phyloP scores from a whole-genome alignment of 1,284 basidiomycete species.

The Mycena sp. region DNA sequence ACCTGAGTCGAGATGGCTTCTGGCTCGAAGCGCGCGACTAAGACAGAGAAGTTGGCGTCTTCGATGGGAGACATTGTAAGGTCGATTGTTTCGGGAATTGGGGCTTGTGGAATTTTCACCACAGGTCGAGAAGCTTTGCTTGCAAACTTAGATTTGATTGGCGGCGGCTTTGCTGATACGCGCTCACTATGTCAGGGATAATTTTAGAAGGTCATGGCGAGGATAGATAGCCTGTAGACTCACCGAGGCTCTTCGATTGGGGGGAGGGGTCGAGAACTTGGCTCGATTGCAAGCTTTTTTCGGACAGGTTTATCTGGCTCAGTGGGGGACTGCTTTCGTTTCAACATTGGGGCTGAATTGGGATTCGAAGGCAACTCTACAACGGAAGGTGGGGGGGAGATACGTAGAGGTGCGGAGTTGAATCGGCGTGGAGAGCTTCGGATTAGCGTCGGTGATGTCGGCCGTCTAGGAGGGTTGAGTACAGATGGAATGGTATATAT shows the following conservation, averaged over 20 bases:
- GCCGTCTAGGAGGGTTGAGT: slow-evolving; percentile 1
- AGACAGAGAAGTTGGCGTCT: slow-evolving; percentile 36
- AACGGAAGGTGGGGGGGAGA: not conserved
- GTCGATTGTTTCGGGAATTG: slow-evolving; percentile 20
- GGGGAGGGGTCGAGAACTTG: too few relatives aligned
- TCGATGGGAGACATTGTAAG: slow-evolving; percentile 40
- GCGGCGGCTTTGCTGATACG: too few relatives aligned
- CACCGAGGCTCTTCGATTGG: slow-evolving; percentile 15
- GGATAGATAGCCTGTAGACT: not conserved
- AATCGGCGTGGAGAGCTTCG: not conserved
- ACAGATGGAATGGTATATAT: too few relatives aligned
- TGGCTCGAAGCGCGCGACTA: slow-evolving; percentile 26
- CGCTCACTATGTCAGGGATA: not conserved
- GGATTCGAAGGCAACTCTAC: too few relatives aligned
- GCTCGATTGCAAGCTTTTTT: slow-evolving; percentile 19
- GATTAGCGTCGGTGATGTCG: not conserved
- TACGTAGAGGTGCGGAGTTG: not conserved
- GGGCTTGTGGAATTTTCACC: slow-evolving; percentile 14
- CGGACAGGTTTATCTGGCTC: slow-evolving; percentile 19
- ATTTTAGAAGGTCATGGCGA: not conserved
- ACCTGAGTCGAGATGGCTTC: slow-evolving; percentile 27
- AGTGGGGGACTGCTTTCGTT: slow-evolving; percentile 27
- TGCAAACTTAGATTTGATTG: slow-evolving; percentile 15
- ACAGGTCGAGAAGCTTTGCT: slow-evolving; percentile 1
- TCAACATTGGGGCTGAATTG: slow-evolving; percentile 13